Percentiles rank a stretch among this genome's conserved stretches.
Evolutionary conservation across 805 yeast species (phyloP).

Genomic region (Metschnikowia koreensis): DNA sequence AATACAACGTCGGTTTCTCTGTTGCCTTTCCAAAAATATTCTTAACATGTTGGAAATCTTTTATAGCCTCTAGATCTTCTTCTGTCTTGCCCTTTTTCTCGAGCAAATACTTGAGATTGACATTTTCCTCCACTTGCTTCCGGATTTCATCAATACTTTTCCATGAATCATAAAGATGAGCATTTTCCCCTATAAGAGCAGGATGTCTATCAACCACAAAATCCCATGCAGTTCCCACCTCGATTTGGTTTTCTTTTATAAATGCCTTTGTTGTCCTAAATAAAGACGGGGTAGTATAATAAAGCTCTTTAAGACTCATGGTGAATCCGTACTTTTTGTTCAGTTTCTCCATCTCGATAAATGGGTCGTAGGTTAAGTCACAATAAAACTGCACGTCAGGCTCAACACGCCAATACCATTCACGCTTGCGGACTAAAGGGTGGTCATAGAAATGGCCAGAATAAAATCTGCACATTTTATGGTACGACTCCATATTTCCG

Average conservation of each 20-base stretch:
- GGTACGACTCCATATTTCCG: constrained; percentile 80
- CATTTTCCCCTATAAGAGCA: constrained; percentile 23
- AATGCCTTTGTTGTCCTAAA: constrained; percentile 71
- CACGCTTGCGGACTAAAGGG: constrained; percentile 62
- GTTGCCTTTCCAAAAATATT: constrained; percentile 39
- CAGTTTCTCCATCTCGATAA: constrained; percentile 66
- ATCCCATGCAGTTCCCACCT: constrained; percentile 67
- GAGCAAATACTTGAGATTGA: constrained; percentile 26
- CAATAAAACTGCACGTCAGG: constrained; percentile 90
- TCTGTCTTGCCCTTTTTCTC: constrained; percentile 23
- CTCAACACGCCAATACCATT: constrained; percentile 97
- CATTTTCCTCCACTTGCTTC: constrained; percentile 27
- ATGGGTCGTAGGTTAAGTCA: constrained; percentile 90
- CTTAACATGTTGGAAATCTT: constrained; percentile 27
- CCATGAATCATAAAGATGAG: constrained; percentile 24
- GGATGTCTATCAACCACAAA: constrained; percentile 48
- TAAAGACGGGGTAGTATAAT: constrained; percentile 78
- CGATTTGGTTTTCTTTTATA: constrained; percentile 46
- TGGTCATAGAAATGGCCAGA: constrained; percentile 83
- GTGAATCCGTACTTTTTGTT: constrained; percentile 85
- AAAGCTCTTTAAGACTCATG: constrained; percentile 71
- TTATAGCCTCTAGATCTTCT: constrained; percentile 18
- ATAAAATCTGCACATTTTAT: constrained; percentile 75
- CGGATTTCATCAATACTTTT: constrained; percentile 21
- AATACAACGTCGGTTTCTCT: constrained; percentile 27